Base-by-base conservation (phyloP, 176 grass and related monocot species). In the Carex littledalei region DNA sequence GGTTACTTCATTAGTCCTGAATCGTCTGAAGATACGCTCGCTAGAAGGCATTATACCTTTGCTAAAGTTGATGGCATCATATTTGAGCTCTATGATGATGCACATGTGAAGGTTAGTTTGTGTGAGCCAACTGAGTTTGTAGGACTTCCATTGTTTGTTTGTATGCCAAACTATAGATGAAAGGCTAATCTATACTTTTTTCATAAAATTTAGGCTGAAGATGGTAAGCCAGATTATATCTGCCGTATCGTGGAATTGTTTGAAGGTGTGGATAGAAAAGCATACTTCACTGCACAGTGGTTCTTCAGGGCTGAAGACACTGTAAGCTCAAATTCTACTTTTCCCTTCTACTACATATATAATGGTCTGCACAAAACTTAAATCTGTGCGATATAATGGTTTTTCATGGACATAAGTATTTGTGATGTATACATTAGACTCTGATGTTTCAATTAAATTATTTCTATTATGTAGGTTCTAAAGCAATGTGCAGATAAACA, bases 291-390 rank as follows among this genome's bases (percentile, higher is more conserved):
- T 16, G 94, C 91, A 0, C 88, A 89, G 3, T 98, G 95, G 95
- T 98, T 92, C 45, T 98, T 90, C 43, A 89, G 89, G 3, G 75
- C 93, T 0, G 89, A 93, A 86, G 95, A 95, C 56, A 98, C 93
- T 16, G 95, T 98, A n/a, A 56, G 7, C 52, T 56, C 0, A 5
- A 79, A 81, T 2, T 3, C 34, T 32, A 3, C 4, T 17, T 12
- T 0, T 21, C 24, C 10, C 67, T 8, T 69, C 4, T 20, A 4
- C 5, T 83, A 26, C 77, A 8, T 9, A 45, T 67, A 55, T 32
- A 70, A 82, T 84, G 32, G 12, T 37, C 41, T 37, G 13, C 6
- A 70, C 41, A 6, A 6, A 70, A 43, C 6, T 70, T 18, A 70
- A 41, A 10, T 70, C 35, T 15, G 66, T 69, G 34, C 0, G 9